These are phyloP conservation scores for Mycena crocata DNA, from an alignment of 768 basidiomycete species.

Conservation along the genomic window DNA sequence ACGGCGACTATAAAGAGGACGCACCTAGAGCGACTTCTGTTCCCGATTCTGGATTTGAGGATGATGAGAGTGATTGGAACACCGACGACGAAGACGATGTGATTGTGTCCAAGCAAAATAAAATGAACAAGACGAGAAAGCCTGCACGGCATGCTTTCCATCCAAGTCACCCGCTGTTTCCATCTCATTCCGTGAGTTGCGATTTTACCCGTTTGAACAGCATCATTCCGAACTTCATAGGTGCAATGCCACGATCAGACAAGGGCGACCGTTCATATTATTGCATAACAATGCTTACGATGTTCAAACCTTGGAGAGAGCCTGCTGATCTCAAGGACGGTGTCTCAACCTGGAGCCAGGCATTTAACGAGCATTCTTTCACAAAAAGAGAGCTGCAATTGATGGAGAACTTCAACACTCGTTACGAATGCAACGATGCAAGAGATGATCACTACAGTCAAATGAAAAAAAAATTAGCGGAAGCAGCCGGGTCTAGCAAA, in stretches of 20 bases:
- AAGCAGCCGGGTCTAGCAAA: neutral
- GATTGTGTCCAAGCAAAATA: neutral
- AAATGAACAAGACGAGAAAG: neutral
- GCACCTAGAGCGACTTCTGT: no score
- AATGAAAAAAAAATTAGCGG: constrained; percentile 25
- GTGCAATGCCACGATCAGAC: constrained; percentile 37
- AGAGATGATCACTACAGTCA: neutral
- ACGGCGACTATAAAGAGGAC: neutral
- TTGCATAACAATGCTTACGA: constrained; percentile 36
- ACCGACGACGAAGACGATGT: neutral
- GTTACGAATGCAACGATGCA: constrained; percentile 45
- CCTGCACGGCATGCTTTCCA: neutral
- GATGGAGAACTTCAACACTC: constrained; percentile 39
- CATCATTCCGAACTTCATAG: constrained; percentile 41
- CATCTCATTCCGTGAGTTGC: neutral
- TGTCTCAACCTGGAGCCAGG: neutral
- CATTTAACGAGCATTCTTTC: neutral
- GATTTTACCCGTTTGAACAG: constrained; percentile 19
- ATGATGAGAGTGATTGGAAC: neutral
- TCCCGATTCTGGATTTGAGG: neutral
- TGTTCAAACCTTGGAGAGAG: constrained; percentile 43
- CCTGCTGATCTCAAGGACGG: constrained; percentile 34
- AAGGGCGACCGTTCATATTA: constrained; percentile 45
- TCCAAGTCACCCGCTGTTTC: neutral
- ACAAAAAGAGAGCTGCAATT: constrained; percentile 4